Evolutionary conservation across 805 yeast genomes (phyloP).

Genomic region (Aciculoconidium aculeatum): DNA sequence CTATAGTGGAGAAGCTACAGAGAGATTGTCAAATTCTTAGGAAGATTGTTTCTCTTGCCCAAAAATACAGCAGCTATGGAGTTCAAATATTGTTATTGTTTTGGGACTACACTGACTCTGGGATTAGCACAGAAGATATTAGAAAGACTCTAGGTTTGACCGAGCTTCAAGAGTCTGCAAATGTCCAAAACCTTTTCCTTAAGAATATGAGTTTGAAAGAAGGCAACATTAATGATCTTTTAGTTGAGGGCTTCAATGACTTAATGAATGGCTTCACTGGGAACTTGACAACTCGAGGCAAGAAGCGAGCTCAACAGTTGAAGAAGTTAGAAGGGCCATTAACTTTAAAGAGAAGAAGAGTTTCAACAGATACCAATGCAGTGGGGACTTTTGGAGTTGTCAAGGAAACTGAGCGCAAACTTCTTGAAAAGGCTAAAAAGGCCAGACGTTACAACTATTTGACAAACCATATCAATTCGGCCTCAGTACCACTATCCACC

Average conservation of each 20-base stretch:
- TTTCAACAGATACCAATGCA: slow-evolving; percentile 4
- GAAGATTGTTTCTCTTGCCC: slow-evolving; percentile 29
- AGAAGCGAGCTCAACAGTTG: slow-evolving; percentile 13
- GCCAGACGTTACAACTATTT: slow-evolving; percentile 28
- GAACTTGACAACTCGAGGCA: slow-evolving; percentile 25
- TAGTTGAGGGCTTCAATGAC: slow-evolving; percentile 17
- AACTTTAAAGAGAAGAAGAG: slow-evolving; percentile 4
- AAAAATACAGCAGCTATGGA: slow-evolving; percentile 30
- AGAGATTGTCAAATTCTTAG: slow-evolving; percentile 32
- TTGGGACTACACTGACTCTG: slow-evolving; percentile 33
- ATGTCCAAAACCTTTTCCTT: slow-evolving; percentile 17
- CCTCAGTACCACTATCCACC: slow-evolving; percentile 1
- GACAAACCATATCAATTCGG: slow-evolving; percentile 18
- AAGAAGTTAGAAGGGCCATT: slow-evolving; percentile 5
- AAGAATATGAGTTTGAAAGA: slow-evolving; percentile 30
- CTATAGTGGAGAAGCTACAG: slow-evolving; percentile 26
- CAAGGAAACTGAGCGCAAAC: slow-evolving; percentile 17
- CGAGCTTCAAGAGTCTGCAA: slow-evolving; percentile 7
- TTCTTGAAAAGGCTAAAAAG: slow-evolving; percentile 23
- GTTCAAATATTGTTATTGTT: slow-evolving; percentile 35
- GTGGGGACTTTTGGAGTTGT: slow-evolving; percentile 5
- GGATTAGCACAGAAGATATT: slow-evolving; percentile 12
- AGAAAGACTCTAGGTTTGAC: slow-evolving; percentile 12
- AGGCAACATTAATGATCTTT: slow-evolving; percentile 19
- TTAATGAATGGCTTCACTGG: slow-evolving; percentile 22